Base-by-base conservation (phyloP, 805 yeast genomes). In the Cyberlindnera maclurae region DNA sequence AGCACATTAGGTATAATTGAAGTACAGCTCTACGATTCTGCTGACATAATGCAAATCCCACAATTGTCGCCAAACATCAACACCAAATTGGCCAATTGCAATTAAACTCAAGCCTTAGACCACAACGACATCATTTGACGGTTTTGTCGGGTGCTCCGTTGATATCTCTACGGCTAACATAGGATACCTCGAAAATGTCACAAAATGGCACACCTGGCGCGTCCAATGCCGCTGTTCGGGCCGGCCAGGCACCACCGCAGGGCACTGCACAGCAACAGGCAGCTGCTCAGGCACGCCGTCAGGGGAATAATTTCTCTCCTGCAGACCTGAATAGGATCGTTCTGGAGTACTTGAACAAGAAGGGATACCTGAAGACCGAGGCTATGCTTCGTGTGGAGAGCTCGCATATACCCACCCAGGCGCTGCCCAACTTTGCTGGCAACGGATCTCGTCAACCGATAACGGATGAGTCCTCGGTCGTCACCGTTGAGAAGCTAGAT, bases 351-450 rank as follows among this genome's bases (percentile, higher is more conserved):
- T 70, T 93, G 49, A 83, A 80, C 58, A 90, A 93, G 54, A 88
- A 89, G 59, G 99, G 99, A 3, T 93, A 87, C 55, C 89, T 84
- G 50, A 78, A 82, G 49, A 90, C 98, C 0, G 99, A 93, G 59
- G 88, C 96, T 3, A 85, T 89, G 81, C 70, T 93, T 36, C 75
- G 98, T 45, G 77, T 88, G 44, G 99, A 93, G 58, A 75, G 82
- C 46, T 71, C 86, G 1, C 78, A 82, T 42, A 71, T 79, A 0
- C 65, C 67, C 3, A 70, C 80, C 0, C 65, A 76, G 12, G 68
- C 68, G 11, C 63, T 63, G 2, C 68, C 77, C 1, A 43, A 42
- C 38, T 29, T 30, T 24, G 43, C 34, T 4, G 28, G 42, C 3
- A 43, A 46, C 9, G 40, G 43, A 5, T 37, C 42, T 2, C 43